Base-by-base conservation (phyloP, 495 filamentous ascomycete genomes). In the Pyronema omphalodes region DNA sequence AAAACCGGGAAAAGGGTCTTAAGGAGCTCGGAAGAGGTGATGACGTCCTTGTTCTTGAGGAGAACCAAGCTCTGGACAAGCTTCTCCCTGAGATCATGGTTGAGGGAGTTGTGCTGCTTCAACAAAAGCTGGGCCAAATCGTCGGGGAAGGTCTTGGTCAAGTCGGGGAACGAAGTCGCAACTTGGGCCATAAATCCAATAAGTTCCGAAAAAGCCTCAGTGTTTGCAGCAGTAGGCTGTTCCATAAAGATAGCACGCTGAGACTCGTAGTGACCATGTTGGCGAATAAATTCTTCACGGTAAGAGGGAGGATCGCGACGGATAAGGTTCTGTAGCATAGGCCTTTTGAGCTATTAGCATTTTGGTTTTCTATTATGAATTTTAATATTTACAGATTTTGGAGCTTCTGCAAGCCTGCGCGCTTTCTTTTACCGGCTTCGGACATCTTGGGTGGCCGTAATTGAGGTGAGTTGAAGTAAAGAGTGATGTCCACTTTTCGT, bases 1-100 rank as follows among this genome's bases (percentile, higher is more conserved):
- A 96, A 79, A 58, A 99, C 86, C 0, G 93, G 88, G 68, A 95
- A 95, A 9, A 98, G 72, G 1, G 84, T 89, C 55, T 89, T 84
- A 8, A 96, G 72, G 4, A 96, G 73, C 51, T 73, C 78, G 51
- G 79, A 72, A 33, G 87, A 93, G 65, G 94, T 83, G 49, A 98
- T 77, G 18, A 94, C 74, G 17, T 93, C 86, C 68, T 98, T 98
- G 62, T 89, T 86, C 49, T 84, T 76, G 52, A 96, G 67, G 37
- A 99, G 71, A 18, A 88, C 83, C 58, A 99, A 70, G 65, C 85
- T 93, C 34, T 86, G 85, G 1, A 96, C 89, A 53, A 96, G 75
- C 73, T 96, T 96, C 63, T 95, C 93, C 8, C 93, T 74, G 51
- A 96, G 67, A 37, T 95, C 88, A 15, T 75, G 69, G 61, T 88